These are phyloP conservation scores for Penicillium waksmanii DNA, from an alignment of 495 filamentous ascomycete genomes.

Conservation along the genomic window DNA sequence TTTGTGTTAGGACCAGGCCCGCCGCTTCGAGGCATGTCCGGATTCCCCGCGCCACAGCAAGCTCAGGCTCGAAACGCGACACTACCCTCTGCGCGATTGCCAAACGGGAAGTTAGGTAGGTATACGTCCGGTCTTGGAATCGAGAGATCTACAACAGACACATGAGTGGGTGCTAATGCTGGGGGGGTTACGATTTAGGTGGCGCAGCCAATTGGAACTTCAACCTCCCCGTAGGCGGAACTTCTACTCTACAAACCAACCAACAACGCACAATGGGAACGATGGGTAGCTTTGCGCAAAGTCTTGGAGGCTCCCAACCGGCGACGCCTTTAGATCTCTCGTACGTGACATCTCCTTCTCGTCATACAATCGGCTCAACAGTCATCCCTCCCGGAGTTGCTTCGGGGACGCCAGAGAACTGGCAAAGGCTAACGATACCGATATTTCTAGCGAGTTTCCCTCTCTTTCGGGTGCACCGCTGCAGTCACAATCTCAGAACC, in stretches of 20 bases:
- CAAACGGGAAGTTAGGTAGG: conserved; percentile 77
- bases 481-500: conserved; percentile 61
- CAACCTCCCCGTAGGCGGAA: conserved; percentile 72
- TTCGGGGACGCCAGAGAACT: conserved; percentile 5
- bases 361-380: conserved; percentile 1
- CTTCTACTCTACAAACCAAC: conserved; percentile 59
- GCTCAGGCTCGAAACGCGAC: conserved; percentile 62
- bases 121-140: conserved; percentile 14
- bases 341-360: conserved; percentile 60
- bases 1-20: conserved; percentile 61
- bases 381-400: conserved; percentile 12
- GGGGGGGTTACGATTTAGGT: conserved; percentile 49
- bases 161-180: conserved; percentile 34
- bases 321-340: conserved; percentile 75
- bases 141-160: conserved; percentile 8
- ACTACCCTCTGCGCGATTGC: conserved; percentile 67
- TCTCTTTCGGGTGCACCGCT: conserved; percentile 75
- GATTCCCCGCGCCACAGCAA: conserved; percentile 68
- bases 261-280: conserved; percentile 64
- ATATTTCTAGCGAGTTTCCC: conserved; percentile 72
- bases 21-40: conserved; percentile 69
- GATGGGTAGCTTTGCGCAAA: conserved; percentile 79
- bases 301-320: conserved; percentile 75
- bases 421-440: conserved; percentile 22
- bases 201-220: conserved; percentile 77